Evolutionary conservation across 108 stramenopile species (phyloP), one percentile per base, ranked within the genome.

Genomic region (Nitzschia putrida): DNA sequence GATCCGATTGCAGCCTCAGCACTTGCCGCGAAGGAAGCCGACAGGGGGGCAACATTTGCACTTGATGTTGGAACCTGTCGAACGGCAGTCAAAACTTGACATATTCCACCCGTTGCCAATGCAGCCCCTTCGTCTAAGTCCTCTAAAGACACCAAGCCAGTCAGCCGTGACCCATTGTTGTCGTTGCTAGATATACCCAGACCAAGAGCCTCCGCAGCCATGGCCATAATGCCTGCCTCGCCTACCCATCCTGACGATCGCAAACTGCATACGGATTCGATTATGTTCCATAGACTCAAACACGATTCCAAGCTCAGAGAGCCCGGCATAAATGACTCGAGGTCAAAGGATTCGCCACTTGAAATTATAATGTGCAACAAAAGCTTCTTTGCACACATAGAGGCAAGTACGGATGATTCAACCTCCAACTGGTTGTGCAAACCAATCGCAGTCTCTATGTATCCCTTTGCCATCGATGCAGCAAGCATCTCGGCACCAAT

Each of bases 201-300:
- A 22, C 94, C 94, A 26, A 95, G 77, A 10, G 89, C 89, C 80
- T 95, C 94, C 44, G 94, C 91, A 25, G 91, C 88, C 40, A 95
- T 56, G 40, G 91, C 91, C 94, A 95, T 95, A 3, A 91, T 87
- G 3, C 94, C 94, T 7, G 94, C 94, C 68, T 95, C 94, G 12
- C 94, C 94, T 3, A 86, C 78, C 91, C 91, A 92, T 12, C 87
- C 87, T 50, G 83, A 78, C 16, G 80, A 74, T 24, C 81, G 79
- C 25, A 89, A 75, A 43, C 87, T 88, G 13, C 77, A 58, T 41
- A 71, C 78, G 4, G 80, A 14, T 69, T 90, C 89, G 53, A 93
- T 54, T 23, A 90, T 57, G 34, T 61, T 71, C 84, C 87, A 90
- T 39, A 90, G 70, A 24, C 69, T 52, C 10, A 80, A 39, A 7